Conservation (phyloP, 2,329 filamentous ascomycete genomes). For the Arthrobotrys iridis region DNA sequence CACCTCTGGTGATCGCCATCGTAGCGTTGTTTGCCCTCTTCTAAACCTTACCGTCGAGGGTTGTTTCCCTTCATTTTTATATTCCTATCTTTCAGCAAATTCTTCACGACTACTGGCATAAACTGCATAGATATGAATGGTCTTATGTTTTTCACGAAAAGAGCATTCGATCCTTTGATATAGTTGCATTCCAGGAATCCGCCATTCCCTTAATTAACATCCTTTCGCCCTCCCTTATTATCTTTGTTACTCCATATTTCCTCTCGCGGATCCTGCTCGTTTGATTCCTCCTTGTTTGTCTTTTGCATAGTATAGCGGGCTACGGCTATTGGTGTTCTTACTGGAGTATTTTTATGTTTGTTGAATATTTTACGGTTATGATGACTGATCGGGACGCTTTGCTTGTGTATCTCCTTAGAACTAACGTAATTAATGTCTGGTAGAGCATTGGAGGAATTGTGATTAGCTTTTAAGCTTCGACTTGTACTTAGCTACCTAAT, state of each 20-base stretch:
- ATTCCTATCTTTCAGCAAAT: neutral
- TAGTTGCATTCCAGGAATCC: neutral
- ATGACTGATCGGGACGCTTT: neutral
- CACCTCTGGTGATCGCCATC: slow-evolving; percentile 27
- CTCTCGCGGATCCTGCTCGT: neutral
- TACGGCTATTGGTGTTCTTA: slow-evolving; percentile 26
- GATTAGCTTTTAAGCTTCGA: neutral
- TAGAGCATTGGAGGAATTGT: slow-evolving; percentile 5
- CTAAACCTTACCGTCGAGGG: neutral
- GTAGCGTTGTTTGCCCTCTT: slow-evolving; percentile 32
- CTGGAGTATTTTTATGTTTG: slow-evolving; percentile 22
- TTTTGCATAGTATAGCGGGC: slow-evolving; percentile 38
- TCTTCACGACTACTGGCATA: neutral
- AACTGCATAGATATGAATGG: slow-evolving; percentile 5
- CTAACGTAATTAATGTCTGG: neutral
- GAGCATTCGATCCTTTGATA: neutral
- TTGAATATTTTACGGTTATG: slow-evolving; percentile 13
- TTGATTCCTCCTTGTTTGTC: neutral
- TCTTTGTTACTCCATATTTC: neutral
- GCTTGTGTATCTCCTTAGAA: neutral
- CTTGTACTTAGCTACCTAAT: slow-evolving; percentile 6
- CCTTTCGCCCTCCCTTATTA: neutral
- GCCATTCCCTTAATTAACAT: neutral
- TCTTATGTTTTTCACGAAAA: neutral
- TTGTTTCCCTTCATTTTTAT: neutral